phyloP scores from a whole-genome alignment of 1,284 basidiomycete species.

The Trametes hirsuta region DNA sequence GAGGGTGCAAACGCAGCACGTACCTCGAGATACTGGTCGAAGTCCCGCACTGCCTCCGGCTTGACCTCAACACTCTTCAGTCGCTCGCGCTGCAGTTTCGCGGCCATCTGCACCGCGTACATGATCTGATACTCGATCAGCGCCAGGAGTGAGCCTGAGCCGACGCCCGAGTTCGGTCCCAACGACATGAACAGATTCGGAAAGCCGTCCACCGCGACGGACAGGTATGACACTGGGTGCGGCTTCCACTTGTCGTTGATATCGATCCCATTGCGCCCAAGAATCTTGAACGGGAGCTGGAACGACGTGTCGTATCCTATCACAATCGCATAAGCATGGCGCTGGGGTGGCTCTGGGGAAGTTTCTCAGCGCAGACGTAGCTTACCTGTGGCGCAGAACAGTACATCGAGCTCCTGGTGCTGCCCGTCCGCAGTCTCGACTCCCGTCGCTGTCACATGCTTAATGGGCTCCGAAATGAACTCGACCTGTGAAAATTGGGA shows the following conservation, averaged over 20 bases:
- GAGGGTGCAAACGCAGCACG: not conserved
- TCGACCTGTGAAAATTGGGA: constrained; percentile 45
- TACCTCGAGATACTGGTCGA: constrained; percentile 56
- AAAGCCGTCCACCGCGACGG: constrained; percentile 58
- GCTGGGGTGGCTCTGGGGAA: no score
- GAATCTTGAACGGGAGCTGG: constrained; percentile 52
- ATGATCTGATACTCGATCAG: constrained; percentile 59
- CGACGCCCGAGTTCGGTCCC: constrained; percentile 59
- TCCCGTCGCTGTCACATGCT: constrained; percentile 52
- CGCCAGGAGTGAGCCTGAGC: constrained; percentile 54
- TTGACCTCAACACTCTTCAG: constrained; percentile 64
- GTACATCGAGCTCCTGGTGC: constrained; percentile 56
- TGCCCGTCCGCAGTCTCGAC: constrained; percentile 59
- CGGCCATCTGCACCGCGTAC: constrained; percentile 53
- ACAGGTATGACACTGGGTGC: constrained; percentile 58
- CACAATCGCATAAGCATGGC: no score
- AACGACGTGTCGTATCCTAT: constrained; percentile 59
- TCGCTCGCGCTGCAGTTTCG: constrained; percentile 62
- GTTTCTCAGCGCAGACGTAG: not conserved
- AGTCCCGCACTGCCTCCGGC: constrained; percentile 59
- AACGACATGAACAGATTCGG: constrained; percentile 62
- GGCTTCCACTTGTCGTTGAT: constrained; percentile 54
- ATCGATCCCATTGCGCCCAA: constrained; percentile 51
- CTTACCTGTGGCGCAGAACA: constrained; percentile 41
- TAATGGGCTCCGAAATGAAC: constrained; percentile 55